A percentile compares a stretch with the other conserved stretches of the same genome.
Evolutionary conservation across 805 yeast genomes (phyloP).

Genomic region (Lachancea dasiensis): DNA sequence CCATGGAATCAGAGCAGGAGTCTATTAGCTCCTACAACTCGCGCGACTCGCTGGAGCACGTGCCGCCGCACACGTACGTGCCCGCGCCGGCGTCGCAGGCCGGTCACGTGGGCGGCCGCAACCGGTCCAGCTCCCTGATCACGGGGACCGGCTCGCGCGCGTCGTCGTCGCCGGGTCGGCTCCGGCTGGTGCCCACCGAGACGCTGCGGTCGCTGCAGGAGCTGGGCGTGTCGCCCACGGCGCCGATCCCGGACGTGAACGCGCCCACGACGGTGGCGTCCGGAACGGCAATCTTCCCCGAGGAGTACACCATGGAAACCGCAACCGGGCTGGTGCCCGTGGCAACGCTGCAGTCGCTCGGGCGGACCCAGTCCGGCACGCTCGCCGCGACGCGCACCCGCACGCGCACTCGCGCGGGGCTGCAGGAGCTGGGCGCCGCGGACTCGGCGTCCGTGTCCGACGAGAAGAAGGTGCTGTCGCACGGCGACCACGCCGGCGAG

Average conservation of each 20-base stretch:
- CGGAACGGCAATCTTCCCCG: constrained; percentile 72
- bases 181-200: constrained; percentile 43
- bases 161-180: constrained; percentile 1
- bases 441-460: constrained; percentile 25
- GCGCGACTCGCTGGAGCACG: constrained; percentile 12
- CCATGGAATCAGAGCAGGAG: constrained; percentile 16
- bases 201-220: constrained; percentile 64
- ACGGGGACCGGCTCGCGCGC: constrained; percentile 9
- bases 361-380: constrained; percentile 41
- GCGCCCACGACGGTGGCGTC: constrained; percentile 40
- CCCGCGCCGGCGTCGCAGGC: constrained; percentile 8
- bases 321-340: constrained; percentile 84
- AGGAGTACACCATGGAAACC: constrained; percentile 85
- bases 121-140: constrained; percentile 3
- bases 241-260: constrained; percentile 51
- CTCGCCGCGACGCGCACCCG: constrained; percentile 36
- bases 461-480: constrained; percentile 5
- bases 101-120: constrained; percentile 2
- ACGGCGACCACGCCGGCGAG: constrained; percentile 18
- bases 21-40: constrained; percentile 21
- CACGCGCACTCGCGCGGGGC: constrained; percentile 17
- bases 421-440: constrained; percentile 14
- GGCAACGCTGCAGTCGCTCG: constrained; percentile 59
- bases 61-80: constrained; percentile 14
- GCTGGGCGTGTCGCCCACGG: constrained; percentile 50